A percentile compares a stretch with the other conserved stretches of the same genome.
phyloP scores from a whole-genome alignment of 495 filamentous ascomycete species.

The Viridothelium virens region DNA sequence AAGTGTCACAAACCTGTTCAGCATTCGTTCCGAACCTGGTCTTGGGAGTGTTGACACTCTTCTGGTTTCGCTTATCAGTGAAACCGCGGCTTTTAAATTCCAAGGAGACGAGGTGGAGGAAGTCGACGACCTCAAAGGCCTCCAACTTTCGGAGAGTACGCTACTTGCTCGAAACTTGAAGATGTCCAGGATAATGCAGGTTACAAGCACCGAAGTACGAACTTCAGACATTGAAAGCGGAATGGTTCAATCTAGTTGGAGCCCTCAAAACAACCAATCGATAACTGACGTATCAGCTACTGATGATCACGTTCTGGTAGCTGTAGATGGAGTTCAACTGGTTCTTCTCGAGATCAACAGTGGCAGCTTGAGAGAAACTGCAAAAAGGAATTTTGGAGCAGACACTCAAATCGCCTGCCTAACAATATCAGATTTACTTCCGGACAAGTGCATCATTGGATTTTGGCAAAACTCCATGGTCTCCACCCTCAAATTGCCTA shows the following conservation, averaged over 20 bases:
- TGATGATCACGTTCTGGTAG: conserved; percentile 57
- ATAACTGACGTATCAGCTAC: conserved; percentile 80
- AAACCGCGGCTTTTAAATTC: conserved; percentile 79
- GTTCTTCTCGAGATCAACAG: conserved; percentile 56
- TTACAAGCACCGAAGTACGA: conserved; percentile 56
- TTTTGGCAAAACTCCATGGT: conserved; percentile 76
- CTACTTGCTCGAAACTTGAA: conserved; percentile 59
- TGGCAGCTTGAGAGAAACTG: neutral
- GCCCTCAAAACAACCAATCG: conserved; percentile 43
- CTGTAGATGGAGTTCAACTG: conserved; percentile 60
- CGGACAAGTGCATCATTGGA: conserved; percentile 60
- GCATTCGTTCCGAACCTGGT: conserved; percentile 45
- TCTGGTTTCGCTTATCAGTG: conserved; percentile 70
- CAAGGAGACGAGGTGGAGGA: conserved; percentile 72
- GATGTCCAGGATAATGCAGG: conserved; percentile 57
- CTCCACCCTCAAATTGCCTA: conserved; percentile 57
- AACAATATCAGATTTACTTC: conserved; percentile 49
- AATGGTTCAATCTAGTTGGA: conserved; percentile 62
- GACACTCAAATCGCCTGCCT: conserved; percentile 78
- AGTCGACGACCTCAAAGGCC: conserved; percentile 60
- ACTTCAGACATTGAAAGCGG: conserved; percentile 64
- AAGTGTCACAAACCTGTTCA: conserved; percentile 63
- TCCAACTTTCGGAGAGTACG: conserved; percentile 64
- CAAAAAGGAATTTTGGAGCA: conserved; percentile 26
- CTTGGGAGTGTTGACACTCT: conserved; percentile 56